Conservation (phyloP, 108 stramenopile genomes). For the Stephanodiscus triporus region DNA sequence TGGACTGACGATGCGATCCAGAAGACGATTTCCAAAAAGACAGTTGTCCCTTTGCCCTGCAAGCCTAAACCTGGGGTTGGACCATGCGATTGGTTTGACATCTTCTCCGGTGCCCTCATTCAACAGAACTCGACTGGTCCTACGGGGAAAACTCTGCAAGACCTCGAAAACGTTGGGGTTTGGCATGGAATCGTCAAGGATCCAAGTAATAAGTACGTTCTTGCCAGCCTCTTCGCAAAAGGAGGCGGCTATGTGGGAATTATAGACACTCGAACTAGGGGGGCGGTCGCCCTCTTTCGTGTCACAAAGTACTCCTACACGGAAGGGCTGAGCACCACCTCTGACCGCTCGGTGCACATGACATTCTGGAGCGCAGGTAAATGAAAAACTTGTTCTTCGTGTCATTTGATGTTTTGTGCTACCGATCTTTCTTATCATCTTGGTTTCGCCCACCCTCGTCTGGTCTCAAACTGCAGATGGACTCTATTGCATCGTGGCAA, state of each 20-base stretch:
- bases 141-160: slow-evolving; percentile 3
- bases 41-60: slow-evolving; percentile 20
- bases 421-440: no score
- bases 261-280: slow-evolving; percentile 31
- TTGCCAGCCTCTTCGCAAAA: slow-evolving; percentile 37
- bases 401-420: no score
- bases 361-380: no score
- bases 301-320: neutral
- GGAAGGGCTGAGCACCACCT: neutral
- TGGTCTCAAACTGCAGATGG: no score
- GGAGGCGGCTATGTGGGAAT: slow-evolving; percentile 33
- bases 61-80: slow-evolving; percentile 14
- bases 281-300: slow-evolving; percentile 45
- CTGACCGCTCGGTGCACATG: no score
- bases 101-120: slow-evolving; percentile 28
- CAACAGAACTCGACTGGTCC: slow-evolving; percentile 10
- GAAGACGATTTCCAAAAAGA: neutral
- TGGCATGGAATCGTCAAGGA: slow-evolving; percentile 39
- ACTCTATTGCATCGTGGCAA: slow-evolving; percentile 5
- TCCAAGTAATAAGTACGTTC: slow-evolving; percentile 29
- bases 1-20: slow-evolving; percentile 18
- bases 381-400: no score
- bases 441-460: no score
- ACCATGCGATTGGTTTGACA: slow-evolving; percentile 38
- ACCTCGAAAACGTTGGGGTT: slow-evolving; percentile 30